A percentile compares a stretch with the other conserved stretches of the same genome.
phyloP scores from a whole-genome alignment of 192 early-diverging fungal genomes.

The Chytriomyces confervae region DNA sequence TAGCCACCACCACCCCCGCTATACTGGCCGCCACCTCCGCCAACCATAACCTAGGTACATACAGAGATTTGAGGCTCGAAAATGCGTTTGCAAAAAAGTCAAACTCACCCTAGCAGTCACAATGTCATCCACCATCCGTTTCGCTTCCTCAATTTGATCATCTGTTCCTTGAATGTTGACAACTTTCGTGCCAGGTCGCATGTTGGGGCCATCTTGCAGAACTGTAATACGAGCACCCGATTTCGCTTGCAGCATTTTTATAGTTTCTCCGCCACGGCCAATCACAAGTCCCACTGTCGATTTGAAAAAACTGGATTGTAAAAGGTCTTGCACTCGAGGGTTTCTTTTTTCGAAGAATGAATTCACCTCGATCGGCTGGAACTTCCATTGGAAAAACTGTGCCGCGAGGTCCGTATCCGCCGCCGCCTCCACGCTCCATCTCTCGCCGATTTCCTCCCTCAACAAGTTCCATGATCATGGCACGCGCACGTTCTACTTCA shows the following conservation, averaged over 20 bases:
- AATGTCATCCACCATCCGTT: slow-evolving; percentile 46
- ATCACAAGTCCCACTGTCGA: slow-evolving; percentile 83
- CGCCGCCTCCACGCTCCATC: slow-evolving; percentile 35
- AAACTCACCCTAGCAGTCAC: slow-evolving; percentile 30
- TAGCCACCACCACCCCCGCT: slow-evolving; percentile 17
- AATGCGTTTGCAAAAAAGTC: background rate
- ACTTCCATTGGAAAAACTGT: slow-evolving; percentile 63
- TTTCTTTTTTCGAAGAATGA: no score
- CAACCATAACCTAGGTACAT: slow-evolving; percentile 12
- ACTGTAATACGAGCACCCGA: slow-evolving; percentile 79
- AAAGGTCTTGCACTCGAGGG: slow-evolving; percentile 46
- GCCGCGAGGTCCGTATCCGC: slow-evolving; percentile 44
- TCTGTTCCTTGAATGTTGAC: slow-evolving; percentile 53
- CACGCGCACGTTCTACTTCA: slow-evolving; percentile 72
- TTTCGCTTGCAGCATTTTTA: slow-evolving; percentile 76
- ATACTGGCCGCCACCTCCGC: background rate
- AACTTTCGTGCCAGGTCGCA: slow-evolving; percentile 41
- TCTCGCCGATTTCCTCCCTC: slow-evolving; percentile 36
- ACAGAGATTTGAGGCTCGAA: background rate
- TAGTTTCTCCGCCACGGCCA: slow-evolving; percentile 71
- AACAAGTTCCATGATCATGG: slow-evolving; percentile 79
- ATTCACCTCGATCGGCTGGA: slow-evolving; percentile 56
- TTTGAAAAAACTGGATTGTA: slow-evolving; percentile 46
- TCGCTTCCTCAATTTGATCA: slow-evolving; percentile 49
- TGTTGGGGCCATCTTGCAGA: slow-evolving; percentile 43